A percentile compares a stretch with the other conserved stretches of the same genome.
Evolutionary conservation across 2,329 filamentous ascomycete species (phyloP).

Genomic region (Lasiodiplodia citricola): DNA sequence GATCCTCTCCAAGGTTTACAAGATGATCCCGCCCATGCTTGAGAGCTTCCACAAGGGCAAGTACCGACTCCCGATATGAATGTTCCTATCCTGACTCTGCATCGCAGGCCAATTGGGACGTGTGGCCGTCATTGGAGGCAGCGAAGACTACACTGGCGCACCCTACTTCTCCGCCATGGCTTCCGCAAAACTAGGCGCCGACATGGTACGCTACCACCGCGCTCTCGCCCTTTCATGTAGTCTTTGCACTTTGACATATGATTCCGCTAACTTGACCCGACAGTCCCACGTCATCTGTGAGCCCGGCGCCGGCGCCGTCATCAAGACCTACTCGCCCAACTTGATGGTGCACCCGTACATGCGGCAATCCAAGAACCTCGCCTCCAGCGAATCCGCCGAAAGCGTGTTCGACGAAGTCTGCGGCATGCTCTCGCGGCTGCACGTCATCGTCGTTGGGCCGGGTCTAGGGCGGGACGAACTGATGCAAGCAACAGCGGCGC

Average conservation of each 20-base stretch:
- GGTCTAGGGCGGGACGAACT: constrained; percentile 87
- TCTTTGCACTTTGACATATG: constrained; percentile 15
- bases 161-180: constrained; percentile 99
- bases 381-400: constrained; percentile 62
- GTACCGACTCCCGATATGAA: not conserved
- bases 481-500: constrained; percentile 85
- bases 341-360: constrained; percentile 98
- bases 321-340: constrained; percentile 98
- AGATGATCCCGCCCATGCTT: constrained; percentile 92
- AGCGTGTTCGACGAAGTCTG: constrained; percentile 72
- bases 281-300: constrained; percentile 96
- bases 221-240: not conserved
- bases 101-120: constrained; percentile 84
- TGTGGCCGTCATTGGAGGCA: constrained; percentile 92
- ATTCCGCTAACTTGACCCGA: constrained; percentile 2
- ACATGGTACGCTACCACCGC: constrained; percentile 68
- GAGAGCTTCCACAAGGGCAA: constrained; percentile 94
- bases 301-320: constrained; percentile 78
- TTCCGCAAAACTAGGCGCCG: constrained; percentile 85
- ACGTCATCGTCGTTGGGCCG: constrained; percentile 91
- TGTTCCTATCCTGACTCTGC: constrained; percentile 28
- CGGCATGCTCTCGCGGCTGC: constrained; percentile 81
- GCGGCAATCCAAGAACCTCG: constrained; percentile 71
- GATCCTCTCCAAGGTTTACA: constrained; percentile 79
- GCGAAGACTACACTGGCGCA: constrained; percentile 94